phyloP scores from a whole-genome alignment of 1,139 yeast species.

The Starmera stellimalicola region DNA sequence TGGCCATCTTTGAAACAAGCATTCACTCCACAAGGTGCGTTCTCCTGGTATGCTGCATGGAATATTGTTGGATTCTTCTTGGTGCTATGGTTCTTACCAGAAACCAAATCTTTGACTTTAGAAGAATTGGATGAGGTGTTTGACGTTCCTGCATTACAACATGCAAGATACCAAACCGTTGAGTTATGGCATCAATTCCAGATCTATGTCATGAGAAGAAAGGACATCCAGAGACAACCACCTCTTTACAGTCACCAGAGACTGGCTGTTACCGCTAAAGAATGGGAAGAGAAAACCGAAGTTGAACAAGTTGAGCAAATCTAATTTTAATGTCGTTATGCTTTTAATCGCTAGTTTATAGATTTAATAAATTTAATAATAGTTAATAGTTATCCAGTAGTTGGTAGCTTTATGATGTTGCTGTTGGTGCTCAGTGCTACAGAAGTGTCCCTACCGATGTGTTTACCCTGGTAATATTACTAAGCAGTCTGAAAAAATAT shows the following conservation, averaged over 20 bases:
- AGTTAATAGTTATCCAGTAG: no score
- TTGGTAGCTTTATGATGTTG: no score
- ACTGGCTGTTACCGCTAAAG: conserved; percentile 49
- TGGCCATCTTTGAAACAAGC: conserved; percentile 69
- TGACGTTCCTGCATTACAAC: conserved; percentile 42
- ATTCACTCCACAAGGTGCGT: conserved; percentile 75
- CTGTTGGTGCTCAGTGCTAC: no score
- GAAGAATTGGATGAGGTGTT: conserved; percentile 70
- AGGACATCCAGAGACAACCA: conserved; percentile 36
- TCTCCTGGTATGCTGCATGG: conserved; percentile 88
- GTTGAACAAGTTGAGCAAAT: conserved; percentile 37
- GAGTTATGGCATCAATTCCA: conserved; percentile 36
- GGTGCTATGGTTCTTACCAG: conserved; percentile 60
- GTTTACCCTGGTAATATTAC: no score
- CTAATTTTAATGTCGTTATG: no score
- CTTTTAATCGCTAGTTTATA: no score
- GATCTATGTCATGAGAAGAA: conserved; percentile 30
- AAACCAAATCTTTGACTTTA: conserved; percentile 58
- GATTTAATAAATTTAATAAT: no score
- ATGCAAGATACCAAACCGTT: conserved; percentile 46
- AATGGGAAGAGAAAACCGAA: conserved; percentile 53
- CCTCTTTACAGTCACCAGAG: conserved; percentile 50
- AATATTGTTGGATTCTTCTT: conserved; percentile 65
- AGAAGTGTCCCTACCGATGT: no score
- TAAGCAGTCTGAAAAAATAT: neutral